Base-by-base conservation (phyloP, 768 basidiomycete genomes). In the Galerina sulciceps region DNA sequence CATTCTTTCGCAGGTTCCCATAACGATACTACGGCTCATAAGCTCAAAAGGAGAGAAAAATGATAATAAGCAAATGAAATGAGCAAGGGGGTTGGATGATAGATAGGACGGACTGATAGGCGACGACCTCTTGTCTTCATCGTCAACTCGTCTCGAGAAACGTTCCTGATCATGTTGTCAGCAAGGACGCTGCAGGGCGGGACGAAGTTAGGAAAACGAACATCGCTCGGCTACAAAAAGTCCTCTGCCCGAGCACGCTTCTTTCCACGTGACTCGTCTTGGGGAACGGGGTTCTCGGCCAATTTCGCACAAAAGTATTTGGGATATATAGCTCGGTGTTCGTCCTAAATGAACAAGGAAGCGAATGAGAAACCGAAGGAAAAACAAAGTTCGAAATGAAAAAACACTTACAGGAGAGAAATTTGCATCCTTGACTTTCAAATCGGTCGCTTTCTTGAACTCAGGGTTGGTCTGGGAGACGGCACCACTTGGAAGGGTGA, bases 241-340 rank as follows among this genome's bases (percentile, higher is more conserved):
- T 94, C 93, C 73, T 94, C 92, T 34, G 93, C 93, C 63, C 91
- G 80, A 46, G 92, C 90, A 46, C 93, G 79, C 74, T 94, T 94
- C 79, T 87, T 91, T 47, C 92, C 91, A 63, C 90, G 83, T 49
- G 82, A 76, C 67, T 90, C 90, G 50, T 89, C 88, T n/a, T 34
- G 64, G 14, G 59, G 61, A 22, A 40, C 17, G 38, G 66, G 72
- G 53, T 71, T 60, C 56, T 72, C 73, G 61, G 71, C 70, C 62
- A 82, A 71, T 69, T 80, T 79, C 53, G 79, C 70, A 72, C 78
- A 76, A 63, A 85, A 85, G 72, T 90, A 93, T 69, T 83, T 87
- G 10, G 80, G 65, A 55, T 86, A 75, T 52, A 81, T 79, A 8
- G 91, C 85, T 51, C 93, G 86, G 61, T 83, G 83, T 72, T 95